phyloP scores from a whole-genome alignment of 805 yeast genomes.

The Groenewaldozyma salmanticensis region DNA sequence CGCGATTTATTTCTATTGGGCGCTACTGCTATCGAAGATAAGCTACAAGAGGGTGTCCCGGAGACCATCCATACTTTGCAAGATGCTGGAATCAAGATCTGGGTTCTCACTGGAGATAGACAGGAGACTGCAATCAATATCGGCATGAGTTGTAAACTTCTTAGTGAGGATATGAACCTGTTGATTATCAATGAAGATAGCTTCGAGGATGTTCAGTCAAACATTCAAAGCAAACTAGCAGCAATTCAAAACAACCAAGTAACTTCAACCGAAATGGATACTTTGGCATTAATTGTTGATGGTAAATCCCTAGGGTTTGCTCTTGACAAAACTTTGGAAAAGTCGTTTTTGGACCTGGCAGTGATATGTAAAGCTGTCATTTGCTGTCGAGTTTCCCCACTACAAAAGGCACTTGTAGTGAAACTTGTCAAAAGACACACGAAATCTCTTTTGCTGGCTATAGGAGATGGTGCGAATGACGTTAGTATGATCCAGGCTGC shows the following conservation, averaged over 20 bases:
- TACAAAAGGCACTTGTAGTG: conserved; percentile 94
- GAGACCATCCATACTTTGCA: conserved; percentile 93
- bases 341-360: conserved; percentile 67
- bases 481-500: conserved; percentile 99
- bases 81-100: conserved; percentile 91
- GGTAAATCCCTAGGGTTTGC: conserved; percentile 89
- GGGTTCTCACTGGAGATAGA: conserved; percentile 98
- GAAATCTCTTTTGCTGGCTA: conserved; percentile 68
- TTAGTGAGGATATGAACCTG: conserved; percentile 93
- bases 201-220: conserved; percentile 64
- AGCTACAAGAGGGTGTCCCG: conserved; percentile 96
- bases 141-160: conserved; percentile 93
- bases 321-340: conserved; percentile 70
- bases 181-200: conserved; percentile 81
- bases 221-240: conserved; percentile 61
- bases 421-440: conserved; percentile 81
- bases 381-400: conserved; percentile 96
- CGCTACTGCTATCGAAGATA: conserved; percentile 98
- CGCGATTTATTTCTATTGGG: conserved; percentile 71
- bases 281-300: conserved; percentile 85
- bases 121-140: conserved; percentile 98
- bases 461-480: conserved; percentile 99
- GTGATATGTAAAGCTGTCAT: conserved; percentile 88
- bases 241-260: conserved; percentile 40
- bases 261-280: conserved; percentile 49